A percentile compares a stretch with the other conserved stretches of the same genome.
These are phyloP conservation scores for Leishmania tropica DNA, from an alignment of 208 protist genomes.

Conservation along the genomic window DNA sequence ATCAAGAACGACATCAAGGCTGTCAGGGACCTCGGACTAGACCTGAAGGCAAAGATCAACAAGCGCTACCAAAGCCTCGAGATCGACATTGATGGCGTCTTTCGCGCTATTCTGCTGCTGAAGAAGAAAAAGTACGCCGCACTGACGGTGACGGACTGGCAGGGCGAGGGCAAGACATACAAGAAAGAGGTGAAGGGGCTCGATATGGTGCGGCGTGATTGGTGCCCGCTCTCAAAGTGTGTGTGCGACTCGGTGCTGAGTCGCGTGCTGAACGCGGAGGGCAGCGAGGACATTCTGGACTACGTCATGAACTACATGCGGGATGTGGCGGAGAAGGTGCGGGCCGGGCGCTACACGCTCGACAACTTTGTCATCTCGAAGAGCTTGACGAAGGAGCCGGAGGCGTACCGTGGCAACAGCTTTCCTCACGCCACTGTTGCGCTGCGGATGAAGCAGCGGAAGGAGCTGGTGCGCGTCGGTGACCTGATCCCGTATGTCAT, in stretches of 20 bases:
- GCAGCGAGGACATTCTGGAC: slow-evolving; percentile 87
- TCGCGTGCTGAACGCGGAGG: slow-evolving; percentile 91
- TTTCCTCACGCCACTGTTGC: slow-evolving; percentile 96
- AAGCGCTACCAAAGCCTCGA: slow-evolving; percentile 97
- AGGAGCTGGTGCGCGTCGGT: slow-evolving; percentile 91
- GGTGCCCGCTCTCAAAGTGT: slow-evolving; percentile 97
- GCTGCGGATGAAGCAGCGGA: slow-evolving; percentile 92
- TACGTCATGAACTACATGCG: slow-evolving; percentile 94
- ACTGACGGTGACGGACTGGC: slow-evolving; percentile 79
- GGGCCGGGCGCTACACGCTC: slow-evolving; percentile 72
- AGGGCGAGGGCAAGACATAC: slow-evolving; percentile 62
- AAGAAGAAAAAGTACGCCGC: slow-evolving; percentile 96
- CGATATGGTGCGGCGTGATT: slow-evolving; percentile 99
- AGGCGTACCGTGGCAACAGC: slow-evolving; percentile 94
- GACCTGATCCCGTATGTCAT: slow-evolving; percentile 98
- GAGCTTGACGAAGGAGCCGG: slow-evolving; percentile 96
- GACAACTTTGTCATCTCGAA: slow-evolving; percentile 98
- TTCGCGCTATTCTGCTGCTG: slow-evolving; percentile 97
- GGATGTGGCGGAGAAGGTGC: slow-evolving; percentile 75
- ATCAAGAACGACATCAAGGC: slow-evolving; percentile 87
- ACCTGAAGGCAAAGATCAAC: slow-evolving; percentile 97
- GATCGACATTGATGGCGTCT: slow-evolving; percentile 99
- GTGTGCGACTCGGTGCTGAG: slow-evolving; percentile 94
- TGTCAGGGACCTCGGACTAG: slow-evolving; percentile 88
- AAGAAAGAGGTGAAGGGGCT: slow-evolving; percentile 98